phyloP scores from a whole-genome alignment of 2,329 filamentous ascomycete species.

The Neofusicoccum cordaticola region DNA sequence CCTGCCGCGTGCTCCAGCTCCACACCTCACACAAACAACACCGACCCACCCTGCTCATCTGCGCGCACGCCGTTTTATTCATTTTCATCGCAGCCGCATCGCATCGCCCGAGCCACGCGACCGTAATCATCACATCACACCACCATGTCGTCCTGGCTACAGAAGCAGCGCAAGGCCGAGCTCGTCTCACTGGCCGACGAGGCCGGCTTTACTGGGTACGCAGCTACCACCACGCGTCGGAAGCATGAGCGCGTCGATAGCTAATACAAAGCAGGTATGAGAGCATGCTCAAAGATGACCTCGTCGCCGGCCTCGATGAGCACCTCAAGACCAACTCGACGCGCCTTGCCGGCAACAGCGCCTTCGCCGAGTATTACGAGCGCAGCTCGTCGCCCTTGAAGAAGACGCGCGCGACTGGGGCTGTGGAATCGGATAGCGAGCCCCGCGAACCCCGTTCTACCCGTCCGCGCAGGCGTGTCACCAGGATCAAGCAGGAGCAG shows the following conservation, averaged over 20 bases:
- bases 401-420: conserved; percentile 35
- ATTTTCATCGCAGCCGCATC: neutral
- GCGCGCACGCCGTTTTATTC: neutral
- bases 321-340: conserved; percentile 67
- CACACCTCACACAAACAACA: neutral
- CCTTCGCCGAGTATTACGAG: conserved; percentile 73
- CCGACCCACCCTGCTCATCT: neutral
- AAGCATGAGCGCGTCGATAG: conserved; percentile 15
- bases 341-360: conserved; percentile 61
- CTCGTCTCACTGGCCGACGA: conserved; percentile 70
- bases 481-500: conserved; percentile 36
- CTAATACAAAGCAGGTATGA: conserved; percentile 56
- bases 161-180: conserved; percentile 78
- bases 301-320: conserved; percentile 72
- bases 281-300: conserved; percentile 71
- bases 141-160: conserved; percentile 72
- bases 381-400: conserved; percentile 57
- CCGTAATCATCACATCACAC: neutral
- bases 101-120: conserved; percentile 18
- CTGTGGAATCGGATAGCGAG: conserved; percentile 37
- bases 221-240: conserved; percentile 24
- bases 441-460: conserved; percentile 20
- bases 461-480: conserved; percentile 23
- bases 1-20: neutral
- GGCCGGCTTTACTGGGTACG: conserved; percentile 71